Conservation (phyloP, 345 rosid genomes). For the Rhodomyrtus tomentosa region DNA sequence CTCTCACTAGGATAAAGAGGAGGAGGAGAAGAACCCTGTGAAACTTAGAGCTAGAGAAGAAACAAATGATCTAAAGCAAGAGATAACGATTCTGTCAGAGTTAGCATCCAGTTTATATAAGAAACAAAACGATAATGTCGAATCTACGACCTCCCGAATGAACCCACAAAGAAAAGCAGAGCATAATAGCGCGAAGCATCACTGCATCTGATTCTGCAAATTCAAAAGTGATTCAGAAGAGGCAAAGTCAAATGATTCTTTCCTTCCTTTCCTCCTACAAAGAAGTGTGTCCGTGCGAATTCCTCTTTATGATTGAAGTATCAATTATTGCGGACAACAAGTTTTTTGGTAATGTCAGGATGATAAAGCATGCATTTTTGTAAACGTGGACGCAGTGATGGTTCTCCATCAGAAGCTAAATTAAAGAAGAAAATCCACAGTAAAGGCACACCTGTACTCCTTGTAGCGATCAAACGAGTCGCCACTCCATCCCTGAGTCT, state of each 20-base stretch:
- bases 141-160: neutral
- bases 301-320: neutral
- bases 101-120: neutral
- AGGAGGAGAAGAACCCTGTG: neutral
- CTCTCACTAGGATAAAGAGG: neutral
- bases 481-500: slow-evolving; percentile 97
- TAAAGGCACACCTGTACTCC: slow-evolving; percentile 59
- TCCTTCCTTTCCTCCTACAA: neutral
- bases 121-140: neutral
- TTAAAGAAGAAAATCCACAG: neutral
- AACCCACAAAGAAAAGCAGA: neutral
- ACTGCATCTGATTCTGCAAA: neutral
- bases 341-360: neutral
- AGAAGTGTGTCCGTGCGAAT: neutral
- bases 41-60: neutral
- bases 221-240: neutral
- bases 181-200: neutral
- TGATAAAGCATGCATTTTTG: neutral
- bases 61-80: neutral
- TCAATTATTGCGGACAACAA: neutral
- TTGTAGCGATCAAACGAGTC: slow-evolving; percentile 90
- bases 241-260: neutral
- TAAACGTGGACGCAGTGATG: neutral
- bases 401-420: neutral
- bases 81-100: neutral